Conservation (phyloP, 83 land plant species). For the Diphasiastrum complanatum region DNA sequence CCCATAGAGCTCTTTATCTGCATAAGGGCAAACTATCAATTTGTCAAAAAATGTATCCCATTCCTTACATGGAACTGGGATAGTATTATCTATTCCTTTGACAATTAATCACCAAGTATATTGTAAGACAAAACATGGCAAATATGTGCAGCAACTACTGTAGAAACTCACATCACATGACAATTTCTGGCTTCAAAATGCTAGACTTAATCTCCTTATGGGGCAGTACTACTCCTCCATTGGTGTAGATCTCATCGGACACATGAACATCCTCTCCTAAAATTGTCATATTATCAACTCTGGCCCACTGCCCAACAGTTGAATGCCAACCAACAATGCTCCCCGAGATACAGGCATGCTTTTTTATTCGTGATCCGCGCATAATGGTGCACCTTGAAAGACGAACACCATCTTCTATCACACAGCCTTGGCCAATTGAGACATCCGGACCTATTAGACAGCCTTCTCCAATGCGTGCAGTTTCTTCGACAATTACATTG, state of each 20-base stretch:
- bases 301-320: conserved; percentile 61
- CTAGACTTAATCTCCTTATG: conserved; percentile 85
- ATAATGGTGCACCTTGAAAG: conserved; percentile 93
- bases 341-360: conserved; percentile 62
- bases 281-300: conserved; percentile 74
- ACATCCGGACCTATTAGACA: conserved; percentile 95
- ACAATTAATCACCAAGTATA: too few species aligned
- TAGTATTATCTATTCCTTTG: too few species aligned
- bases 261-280: conserved; percentile 91
- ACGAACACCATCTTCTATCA: conserved; percentile 77
- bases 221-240: conserved; percentile 82
- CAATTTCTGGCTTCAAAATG: conserved; percentile 83
- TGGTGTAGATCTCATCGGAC: conserved; percentile 73
- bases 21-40: too few species aligned
- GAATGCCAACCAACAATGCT: conserved; percentile 80
- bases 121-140: too few species aligned
- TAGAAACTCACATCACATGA: too few species aligned
- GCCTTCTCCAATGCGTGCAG: conserved; percentile 73
- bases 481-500: conserved; percentile 68
- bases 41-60: too few species aligned
- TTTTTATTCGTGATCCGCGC: conserved; percentile 83
- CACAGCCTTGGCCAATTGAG: conserved; percentile 79
- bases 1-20: too few species aligned
- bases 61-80: too few species aligned
- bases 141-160: too few species aligned